These are phyloP conservation scores for Neurospora sp. DNA, from an alignment of 495 filamentous ascomycete genomes.

Conservation along the genomic window DNA sequence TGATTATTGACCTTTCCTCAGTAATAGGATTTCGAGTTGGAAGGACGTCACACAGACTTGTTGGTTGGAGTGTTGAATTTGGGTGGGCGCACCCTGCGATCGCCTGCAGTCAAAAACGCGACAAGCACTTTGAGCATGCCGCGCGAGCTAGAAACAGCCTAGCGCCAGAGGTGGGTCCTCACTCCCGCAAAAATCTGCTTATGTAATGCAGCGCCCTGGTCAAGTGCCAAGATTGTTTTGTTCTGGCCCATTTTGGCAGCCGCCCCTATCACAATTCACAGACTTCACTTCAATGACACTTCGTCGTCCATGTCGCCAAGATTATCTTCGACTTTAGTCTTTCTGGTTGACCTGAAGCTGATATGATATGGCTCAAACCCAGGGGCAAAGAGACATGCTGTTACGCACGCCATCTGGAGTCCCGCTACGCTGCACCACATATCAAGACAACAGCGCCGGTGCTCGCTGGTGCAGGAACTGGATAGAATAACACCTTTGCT, in stretches of 20 bases:
- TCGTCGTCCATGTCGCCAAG: not conserved
- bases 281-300: not conserved
- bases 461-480: not conserved
- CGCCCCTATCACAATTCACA: not conserved
- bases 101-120: conserved; percentile 3
- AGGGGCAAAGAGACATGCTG: too few relatives aligned
- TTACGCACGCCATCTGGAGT: too few relatives aligned
- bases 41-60: not conserved
- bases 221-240: not conserved
- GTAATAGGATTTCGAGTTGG: not conserved
- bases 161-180: not conserved
- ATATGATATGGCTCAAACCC: not conserved
- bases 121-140: not conserved
- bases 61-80: not conserved
- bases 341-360: not conserved
- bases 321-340: not conserved
- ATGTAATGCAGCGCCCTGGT: not conserved
- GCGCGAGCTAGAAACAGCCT: not conserved
- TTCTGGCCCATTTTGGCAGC: not conserved
- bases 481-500: not conserved
- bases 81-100: not conserved
- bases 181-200: not conserved
- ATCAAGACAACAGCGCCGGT: not conserved
- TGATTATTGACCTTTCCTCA: too few relatives aligned
- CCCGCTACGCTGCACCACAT: not conserved